Percentiles rank a stretch among this genome's conserved stretches.
Conservation (phyloP, 148 eudicot genomes). For the Pharnaceum exiguum region DNA sequence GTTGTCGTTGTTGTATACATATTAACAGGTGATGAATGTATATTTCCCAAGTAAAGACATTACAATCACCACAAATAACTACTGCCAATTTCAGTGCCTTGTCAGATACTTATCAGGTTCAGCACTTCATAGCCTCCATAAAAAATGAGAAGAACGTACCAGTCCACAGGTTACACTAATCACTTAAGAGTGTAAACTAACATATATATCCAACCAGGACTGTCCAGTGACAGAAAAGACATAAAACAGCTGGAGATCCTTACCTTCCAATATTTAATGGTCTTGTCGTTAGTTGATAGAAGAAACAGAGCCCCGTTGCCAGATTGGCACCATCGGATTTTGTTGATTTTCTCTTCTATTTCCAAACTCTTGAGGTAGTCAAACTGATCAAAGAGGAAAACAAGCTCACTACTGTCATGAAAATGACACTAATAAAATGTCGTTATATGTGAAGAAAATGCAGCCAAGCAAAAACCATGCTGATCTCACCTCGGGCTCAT, state of each 20-base stretch:
- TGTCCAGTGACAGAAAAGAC: neutral
- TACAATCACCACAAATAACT: neutral
- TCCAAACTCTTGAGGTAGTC: slow-evolving; percentile 99
- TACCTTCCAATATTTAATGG: slow-evolving; percentile 98
- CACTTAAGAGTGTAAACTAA: too few relatives aligned
- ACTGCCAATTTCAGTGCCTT: neutral
- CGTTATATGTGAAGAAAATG: neutral
- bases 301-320: slow-evolving; percentile 92
- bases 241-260: neutral
- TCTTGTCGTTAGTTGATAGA: slow-evolving; percentile 93
- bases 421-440: neutral
- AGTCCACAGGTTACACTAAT: neutral
- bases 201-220: too few relatives aligned
- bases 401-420: slow-evolving; percentile 10
- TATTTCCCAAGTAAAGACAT: neutral
- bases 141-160: neutral
- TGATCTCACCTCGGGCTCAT: slow-evolving; percentile 88
- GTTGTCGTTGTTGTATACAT: too few relatives aligned
- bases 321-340: slow-evolving; percentile 96
- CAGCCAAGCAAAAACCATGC: neutral
- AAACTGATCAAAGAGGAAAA: slow-evolving; percentile 51
- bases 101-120: neutral
- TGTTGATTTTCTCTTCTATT: slow-evolving; percentile 99
- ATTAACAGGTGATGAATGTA: neutral
- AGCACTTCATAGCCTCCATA: neutral